Conservation (phyloP, 1,284 basidiomycete species). For the Cutaneotrichosporon curvatum region DNA sequence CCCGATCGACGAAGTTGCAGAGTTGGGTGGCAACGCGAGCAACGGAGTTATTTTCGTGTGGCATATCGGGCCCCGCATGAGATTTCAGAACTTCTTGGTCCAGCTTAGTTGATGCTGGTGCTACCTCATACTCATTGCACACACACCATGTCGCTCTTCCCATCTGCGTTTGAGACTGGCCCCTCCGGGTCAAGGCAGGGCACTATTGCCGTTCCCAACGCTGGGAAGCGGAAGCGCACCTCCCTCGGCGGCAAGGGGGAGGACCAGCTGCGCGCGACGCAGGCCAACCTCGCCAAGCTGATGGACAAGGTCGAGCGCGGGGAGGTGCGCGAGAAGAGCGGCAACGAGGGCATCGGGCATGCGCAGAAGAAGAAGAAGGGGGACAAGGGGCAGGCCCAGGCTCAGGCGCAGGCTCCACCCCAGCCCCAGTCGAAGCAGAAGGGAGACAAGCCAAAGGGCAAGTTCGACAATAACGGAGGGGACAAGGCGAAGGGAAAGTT, state of each 20-base stretch:
- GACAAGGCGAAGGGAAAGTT: background rate
- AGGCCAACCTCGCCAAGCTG: constrained; percentile 70
- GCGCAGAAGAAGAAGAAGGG: constrained; percentile 11
- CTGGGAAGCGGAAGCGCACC: constrained; percentile 59
- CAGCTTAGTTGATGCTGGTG: background rate
- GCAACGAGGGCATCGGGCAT: constrained; percentile 12
- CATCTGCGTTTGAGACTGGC: constrained; percentile 33
- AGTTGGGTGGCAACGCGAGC: background rate
- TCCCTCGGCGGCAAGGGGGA: constrained; percentile 41
- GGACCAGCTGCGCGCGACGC: constrained; percentile 45
- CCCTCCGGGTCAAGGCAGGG: constrained; percentile 10
- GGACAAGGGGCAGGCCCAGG: background rate
- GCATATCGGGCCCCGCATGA: background rate
- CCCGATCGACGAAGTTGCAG: background rate
- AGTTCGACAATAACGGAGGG: background rate
- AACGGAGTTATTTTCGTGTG: too few relatives aligned
- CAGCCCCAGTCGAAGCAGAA: background rate
- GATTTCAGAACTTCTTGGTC: background rate
- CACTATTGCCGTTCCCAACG: background rate
- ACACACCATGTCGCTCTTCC: constrained; percentile 36
- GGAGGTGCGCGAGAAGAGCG: constrained; percentile 26
- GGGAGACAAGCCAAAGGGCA: constrained; percentile 7
- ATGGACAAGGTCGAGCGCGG: constrained; percentile 55
- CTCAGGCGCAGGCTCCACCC: background rate
- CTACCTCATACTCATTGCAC: too few relatives aligned